Evolutionary conservation across 805 yeast genomes (phyloP).

Genomic region (Spathaspora passalidarum): DNA sequence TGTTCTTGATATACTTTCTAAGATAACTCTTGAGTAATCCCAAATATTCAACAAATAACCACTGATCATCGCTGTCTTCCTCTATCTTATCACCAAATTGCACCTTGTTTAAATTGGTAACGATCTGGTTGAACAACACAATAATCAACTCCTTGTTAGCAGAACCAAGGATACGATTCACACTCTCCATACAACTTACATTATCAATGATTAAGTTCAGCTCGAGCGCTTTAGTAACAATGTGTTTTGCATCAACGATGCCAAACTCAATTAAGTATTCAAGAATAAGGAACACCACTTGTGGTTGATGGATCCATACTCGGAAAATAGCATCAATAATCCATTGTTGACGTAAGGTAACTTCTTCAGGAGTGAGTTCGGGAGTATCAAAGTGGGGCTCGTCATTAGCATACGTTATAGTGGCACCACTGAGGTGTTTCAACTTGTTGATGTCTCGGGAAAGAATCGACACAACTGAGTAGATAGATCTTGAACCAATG

Average conservation of each 20-base stretch:
- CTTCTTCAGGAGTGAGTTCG: constrained; percentile 21
- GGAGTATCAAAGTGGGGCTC: constrained; percentile 30
- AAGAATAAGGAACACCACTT: constrained; percentile 40
- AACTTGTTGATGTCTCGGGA: constrained; percentile 39
- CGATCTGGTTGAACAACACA: constrained; percentile 22
- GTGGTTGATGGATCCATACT: constrained; percentile 45
- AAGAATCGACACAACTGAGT: constrained; percentile 40
- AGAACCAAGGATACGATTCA: constrained; percentile 28
- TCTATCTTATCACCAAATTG: constrained; percentile 12
- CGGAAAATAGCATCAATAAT: constrained; percentile 39
- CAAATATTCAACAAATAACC: constrained; percentile 42
- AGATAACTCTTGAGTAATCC: constrained; percentile 40
- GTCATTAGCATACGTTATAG: constrained; percentile 21
- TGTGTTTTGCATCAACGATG: constrained; percentile 27
- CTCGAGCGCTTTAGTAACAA: constrained; percentile 26
- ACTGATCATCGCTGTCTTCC: constrained; percentile 32
- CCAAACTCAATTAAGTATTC: constrained; percentile 40
- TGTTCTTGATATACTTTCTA: constrained; percentile 24
- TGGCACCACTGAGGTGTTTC: constrained; percentile 33
- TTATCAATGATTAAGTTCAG: constrained; percentile 36
- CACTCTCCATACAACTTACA: constrained; percentile 42
- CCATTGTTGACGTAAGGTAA: constrained; percentile 29
- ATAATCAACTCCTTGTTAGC: constrained; percentile 7
- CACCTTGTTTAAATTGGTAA: constrained; percentile 28
- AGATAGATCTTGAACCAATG: constrained; percentile 85